A percentile compares a stretch with the other conserved stretches of the same genome.
Conservation (phyloP, 2,329 filamentous ascomycete genomes). For the Atkinsonella texensis region DNA sequence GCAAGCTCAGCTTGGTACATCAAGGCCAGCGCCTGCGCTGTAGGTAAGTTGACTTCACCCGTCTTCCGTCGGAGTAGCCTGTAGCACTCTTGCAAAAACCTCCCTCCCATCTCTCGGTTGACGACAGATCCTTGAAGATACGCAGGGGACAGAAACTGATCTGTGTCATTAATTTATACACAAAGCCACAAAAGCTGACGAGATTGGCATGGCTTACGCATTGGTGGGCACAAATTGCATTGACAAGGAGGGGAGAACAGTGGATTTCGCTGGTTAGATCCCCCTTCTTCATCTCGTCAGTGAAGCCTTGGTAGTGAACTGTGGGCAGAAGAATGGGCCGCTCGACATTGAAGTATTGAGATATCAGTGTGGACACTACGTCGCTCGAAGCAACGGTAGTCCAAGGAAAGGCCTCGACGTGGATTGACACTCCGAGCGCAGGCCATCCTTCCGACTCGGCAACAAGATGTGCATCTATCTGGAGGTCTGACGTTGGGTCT, state of each 20-base stretch:
- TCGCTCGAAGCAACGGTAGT: not conserved
- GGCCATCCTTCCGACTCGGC: not conserved
- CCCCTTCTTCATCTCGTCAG: slow-evolving; percentile 1
- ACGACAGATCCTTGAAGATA: not conserved
- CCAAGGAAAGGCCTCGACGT: not conserved
- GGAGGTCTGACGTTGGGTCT: not conserved
- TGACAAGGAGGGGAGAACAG: not conserved
- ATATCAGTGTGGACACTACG: not conserved
- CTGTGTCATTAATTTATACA: not conserved
- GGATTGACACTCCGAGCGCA: not conserved
- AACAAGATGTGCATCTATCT: not conserved
- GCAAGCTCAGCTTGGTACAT: slow-evolving; percentile 5
- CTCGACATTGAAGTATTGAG: slow-evolving; percentile 1
- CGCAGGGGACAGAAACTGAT: not conserved
- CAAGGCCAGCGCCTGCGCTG: slow-evolving; percentile 1
- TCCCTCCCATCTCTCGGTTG: not conserved
- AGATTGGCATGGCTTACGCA: not conserved
- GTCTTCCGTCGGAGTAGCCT: not conserved
- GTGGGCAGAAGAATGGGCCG: not conserved
- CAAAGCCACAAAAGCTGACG: not conserved
- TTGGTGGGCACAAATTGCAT: slow-evolving; percentile 2
- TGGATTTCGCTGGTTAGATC: not conserved
- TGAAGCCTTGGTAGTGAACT: not conserved
- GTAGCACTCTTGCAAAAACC: not conserved
- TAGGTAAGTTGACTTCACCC: not conserved